These are phyloP conservation scores for Raphanus raphanistrum DNA, from an alignment of 345 rosid genomes.

Conservation along the genomic window DNA sequence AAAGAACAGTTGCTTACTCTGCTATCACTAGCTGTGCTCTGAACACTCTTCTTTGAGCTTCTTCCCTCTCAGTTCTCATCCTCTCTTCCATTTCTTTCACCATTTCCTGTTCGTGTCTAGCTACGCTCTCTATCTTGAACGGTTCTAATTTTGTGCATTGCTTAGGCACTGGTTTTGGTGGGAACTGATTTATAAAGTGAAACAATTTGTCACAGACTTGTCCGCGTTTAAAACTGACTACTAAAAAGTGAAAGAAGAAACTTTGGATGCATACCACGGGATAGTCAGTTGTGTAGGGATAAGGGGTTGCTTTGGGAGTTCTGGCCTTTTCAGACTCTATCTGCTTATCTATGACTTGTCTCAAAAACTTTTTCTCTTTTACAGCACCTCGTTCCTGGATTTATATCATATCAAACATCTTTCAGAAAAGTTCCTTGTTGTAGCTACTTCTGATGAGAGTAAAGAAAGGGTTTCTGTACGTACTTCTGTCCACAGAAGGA, in stretches of 20 bases:
- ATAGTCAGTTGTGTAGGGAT: conserved; percentile 81
- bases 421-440: neutral
- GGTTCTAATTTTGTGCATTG: conserved; percentile 73
- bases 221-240: neutral
- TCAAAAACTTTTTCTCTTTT: neutral
- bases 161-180: conserved; percentile 75
- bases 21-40: conserved; percentile 62
- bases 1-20: conserved; percentile 48
- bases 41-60: conserved; percentile 59
- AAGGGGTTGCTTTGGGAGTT: conserved; percentile 57
- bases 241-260: neutral
- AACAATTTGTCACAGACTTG: neutral
- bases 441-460: neutral
- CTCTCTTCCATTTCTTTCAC: conserved; percentile 72
- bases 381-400: conserved; percentile 4
- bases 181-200: conserved; percentile 46
- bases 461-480: neutral
- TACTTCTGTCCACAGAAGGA: conserved; percentile 4
- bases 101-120: conserved; percentile 72
- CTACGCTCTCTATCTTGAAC: conserved; percentile 70
- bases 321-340: neutral
- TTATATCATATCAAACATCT: neutral
- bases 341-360: neutral
- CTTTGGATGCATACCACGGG: conserved; percentile 2
- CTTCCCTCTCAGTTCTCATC: conserved; percentile 54